Conservation (phyloP, 345 rosid species). For the Hibiscus trionum region DNA sequence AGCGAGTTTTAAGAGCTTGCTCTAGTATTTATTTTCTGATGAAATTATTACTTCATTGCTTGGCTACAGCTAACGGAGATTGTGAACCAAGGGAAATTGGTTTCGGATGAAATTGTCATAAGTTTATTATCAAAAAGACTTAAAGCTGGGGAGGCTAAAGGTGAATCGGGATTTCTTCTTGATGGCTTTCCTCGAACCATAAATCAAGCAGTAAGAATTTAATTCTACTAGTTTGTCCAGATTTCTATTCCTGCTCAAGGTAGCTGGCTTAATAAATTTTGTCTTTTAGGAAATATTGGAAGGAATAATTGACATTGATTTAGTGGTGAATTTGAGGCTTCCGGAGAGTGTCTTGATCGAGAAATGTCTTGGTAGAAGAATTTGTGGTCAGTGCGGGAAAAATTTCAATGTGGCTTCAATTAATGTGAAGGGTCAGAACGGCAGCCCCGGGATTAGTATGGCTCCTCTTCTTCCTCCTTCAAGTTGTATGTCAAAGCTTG, state of each 20-base stretch:
- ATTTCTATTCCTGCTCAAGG: not conserved
- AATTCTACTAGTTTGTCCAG: not conserved
- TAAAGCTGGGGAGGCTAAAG: conserved; percentile 69
- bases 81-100: conserved; percentile 78
- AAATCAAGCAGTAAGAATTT: conserved; percentile 68
- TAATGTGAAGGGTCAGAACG: conserved; percentile 61
- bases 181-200: conserved; percentile 91
- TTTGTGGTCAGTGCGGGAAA: conserved; percentile 73
- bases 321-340: conserved; percentile 83
- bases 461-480: conserved; percentile 88
- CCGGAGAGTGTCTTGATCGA: conserved; percentile 74
- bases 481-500: conserved; percentile 71
- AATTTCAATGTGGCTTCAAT: conserved; percentile 54
- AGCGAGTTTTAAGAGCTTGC: not conserved
- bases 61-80: conserved; percentile 62
- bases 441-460: conserved; percentile 74
- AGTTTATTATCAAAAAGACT: conserved; percentile 74
- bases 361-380: conserved; percentile 94
- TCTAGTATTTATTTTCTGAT: not conserved
- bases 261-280: not conserved
- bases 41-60: not conserved
- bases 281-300: conserved; percentile 65
- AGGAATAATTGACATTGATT: conserved; percentile 66
- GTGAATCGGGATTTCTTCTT: conserved; percentile 84
- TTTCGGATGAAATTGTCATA: conserved; percentile 75